Percentiles rank a stretch among this genome's conserved stretches.
phyloP scores from a whole-genome alignment of 208 protist species.

The Crithidia mellificae region DNA sequence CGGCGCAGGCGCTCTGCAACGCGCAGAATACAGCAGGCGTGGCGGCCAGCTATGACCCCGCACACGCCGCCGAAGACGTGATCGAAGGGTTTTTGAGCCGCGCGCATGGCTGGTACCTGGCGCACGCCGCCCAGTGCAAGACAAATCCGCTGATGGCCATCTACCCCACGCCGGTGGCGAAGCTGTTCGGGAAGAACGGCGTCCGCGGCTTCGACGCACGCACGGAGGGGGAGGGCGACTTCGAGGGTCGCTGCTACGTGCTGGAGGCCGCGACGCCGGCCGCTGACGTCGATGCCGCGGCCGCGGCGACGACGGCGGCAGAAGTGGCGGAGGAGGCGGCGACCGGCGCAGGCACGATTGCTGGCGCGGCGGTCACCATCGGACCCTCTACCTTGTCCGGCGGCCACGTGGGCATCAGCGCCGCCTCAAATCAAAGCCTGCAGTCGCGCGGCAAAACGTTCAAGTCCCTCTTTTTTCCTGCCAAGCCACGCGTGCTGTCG shows the following conservation, averaged over 20 bases:
- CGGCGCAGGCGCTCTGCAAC: constrained; percentile 14
- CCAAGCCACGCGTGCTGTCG: constrained; percentile 67
- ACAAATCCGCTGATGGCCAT: constrained; percentile 42
- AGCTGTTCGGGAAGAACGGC: constrained; percentile 4
- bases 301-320: background rate
- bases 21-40: constrained; percentile 8
- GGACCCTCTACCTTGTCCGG: constrained; percentile 8
- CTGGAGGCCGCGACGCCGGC: constrained; percentile 13
- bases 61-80: constrained; percentile 21
- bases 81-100: constrained; percentile 60
- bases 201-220: background rate
- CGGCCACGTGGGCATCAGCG: constrained; percentile 15
- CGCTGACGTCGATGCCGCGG: background rate
- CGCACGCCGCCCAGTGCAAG: constrained; percentile 20
- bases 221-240: constrained; percentile 4
- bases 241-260: constrained; percentile 21
- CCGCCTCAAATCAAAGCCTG: background rate
- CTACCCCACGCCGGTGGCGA: constrained; percentile 34
- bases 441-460: constrained; percentile 58
- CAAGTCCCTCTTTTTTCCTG: constrained; percentile 77
- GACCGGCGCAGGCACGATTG: background rate
- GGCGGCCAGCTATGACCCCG: background rate
- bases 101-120: constrained; percentile 57
- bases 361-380: constrained; percentile 2
- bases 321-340: background rate